Base-by-base conservation (phyloP, 306 rosid genomes). In the Dryas octopetala region DNA sequence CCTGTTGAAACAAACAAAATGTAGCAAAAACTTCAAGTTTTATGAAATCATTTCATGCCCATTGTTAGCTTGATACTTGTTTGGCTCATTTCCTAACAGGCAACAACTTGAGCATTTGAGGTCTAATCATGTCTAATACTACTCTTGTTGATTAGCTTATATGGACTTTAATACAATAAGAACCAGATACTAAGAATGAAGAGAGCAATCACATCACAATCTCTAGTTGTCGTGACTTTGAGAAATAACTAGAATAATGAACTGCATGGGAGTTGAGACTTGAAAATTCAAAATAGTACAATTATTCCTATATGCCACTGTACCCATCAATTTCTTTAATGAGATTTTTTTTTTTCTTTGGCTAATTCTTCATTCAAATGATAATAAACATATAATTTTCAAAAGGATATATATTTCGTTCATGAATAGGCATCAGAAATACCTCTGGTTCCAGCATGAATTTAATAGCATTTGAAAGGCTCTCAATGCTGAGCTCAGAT, bases 391-490 rank as follows among this genome's bases (percentile, higher is more conserved):
- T 5, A 54, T 40, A 41, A 54, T 26, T 11, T 17, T 55, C 38
- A 17, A 15, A 12, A 26, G 9, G 10, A 58, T 5, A 9, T 23
- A 15, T 43, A 50, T 5, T 68, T 55, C 43, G 7, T 7, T 43
- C 19, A 55, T 71, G n/a, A 71, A 55, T 16, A 26, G 80, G 74
- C 44, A 70, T 71, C 17, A 68, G 68, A 49, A 68, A 48, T 85
- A 95, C 99, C 97, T 89, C 96, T 62, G 96, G 90, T 74, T 90
- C 97, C 70, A 95, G 97, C 99, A 95, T 95, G 82, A 90, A 92
- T 70, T 61, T 82, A 70, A 95, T 89, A 55, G 99, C 95, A 52
- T 78, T 80, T 66, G 99, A 85, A 66, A 95, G 89, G 71, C 81
- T 83, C 82, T 88, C 89, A 26, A 81, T 78, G 61, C 57, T 85